These are phyloP conservation scores for Ceratocystis diversiconidia DNA, from an alignment of 2,329 filamentous ascomycete genomes.

Conservation along the genomic window DNA sequence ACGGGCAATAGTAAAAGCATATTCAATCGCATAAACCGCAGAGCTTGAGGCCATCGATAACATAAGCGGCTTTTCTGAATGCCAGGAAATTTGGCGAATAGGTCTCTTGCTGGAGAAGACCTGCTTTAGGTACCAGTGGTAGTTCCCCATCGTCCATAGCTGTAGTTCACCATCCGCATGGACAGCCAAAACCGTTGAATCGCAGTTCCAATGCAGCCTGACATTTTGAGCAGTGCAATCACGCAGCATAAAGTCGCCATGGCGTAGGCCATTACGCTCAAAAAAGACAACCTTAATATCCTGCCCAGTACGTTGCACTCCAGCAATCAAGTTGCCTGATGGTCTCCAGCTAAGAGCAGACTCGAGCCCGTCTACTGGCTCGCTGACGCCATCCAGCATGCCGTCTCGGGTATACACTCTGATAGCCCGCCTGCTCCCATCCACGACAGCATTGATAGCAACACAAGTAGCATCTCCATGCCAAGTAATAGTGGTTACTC, in stretches of 20 bases:
- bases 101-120: conserved; percentile 44
- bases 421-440: conserved; percentile 57
- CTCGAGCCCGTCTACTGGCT: conserved; percentile 88
- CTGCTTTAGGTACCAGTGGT: conserved; percentile 96
- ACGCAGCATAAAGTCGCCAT: conserved; percentile 80
- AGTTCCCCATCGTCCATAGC: conserved; percentile 93
- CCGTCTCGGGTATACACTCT: conserved; percentile 86
- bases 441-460: conserved; percentile 68
- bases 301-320: conserved; percentile 57
- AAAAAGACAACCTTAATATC: conserved; percentile 77
- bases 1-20: conserved; percentile 50
- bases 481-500: conserved; percentile 66
- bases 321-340: conserved; percentile 77
- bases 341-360: conserved; percentile 81
- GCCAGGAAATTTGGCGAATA: conserved; percentile 47
- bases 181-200: conserved; percentile 85
- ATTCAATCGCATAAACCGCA: conserved; percentile 33
- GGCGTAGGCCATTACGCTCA: conserved; percentile 90
- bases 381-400: conserved; percentile 79
- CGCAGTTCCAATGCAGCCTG: conserved; percentile 69
- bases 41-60: conserved; percentile 39
- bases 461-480: conserved; percentile 86
- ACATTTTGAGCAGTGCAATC: conserved; percentile 41
- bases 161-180: conserved; percentile 61
- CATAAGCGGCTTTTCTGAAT: conserved; percentile 68